Conservation (phyloP, 768 basidiomycete genomes). For the Panaeolus papilionaceus region DNA sequence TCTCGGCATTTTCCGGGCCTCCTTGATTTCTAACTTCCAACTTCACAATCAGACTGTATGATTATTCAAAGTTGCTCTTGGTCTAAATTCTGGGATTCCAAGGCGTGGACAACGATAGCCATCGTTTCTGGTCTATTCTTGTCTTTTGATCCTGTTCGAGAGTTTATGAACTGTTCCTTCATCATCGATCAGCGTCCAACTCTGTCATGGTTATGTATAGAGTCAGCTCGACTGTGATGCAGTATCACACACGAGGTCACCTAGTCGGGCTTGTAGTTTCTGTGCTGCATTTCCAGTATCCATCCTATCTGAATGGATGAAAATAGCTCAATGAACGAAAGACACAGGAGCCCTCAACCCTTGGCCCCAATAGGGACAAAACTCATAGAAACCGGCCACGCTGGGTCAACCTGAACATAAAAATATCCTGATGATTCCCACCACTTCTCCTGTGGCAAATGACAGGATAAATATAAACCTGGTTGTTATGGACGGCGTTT, state of each 20-base stretch:
- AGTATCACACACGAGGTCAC: background rate
- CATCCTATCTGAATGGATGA: background rate
- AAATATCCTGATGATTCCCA: background rate
- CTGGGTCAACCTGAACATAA: background rate
- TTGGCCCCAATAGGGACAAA: background rate
- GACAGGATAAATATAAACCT: slow-evolving; percentile 22
- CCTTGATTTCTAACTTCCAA: slow-evolving; percentile 10
- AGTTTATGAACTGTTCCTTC: background rate
- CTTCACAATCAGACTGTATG: background rate
- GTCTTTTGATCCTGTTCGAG: background rate
- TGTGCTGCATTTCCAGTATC: background rate
- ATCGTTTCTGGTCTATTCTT: background rate
- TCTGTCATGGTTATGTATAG: background rate
- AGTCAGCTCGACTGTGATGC: background rate
- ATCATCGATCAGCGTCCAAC: background rate
- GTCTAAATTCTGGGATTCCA: background rate
- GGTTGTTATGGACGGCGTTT: slow-evolving; percentile 25
- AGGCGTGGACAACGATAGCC: background rate
- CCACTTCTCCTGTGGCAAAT: background rate
- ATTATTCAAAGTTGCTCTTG: background rate
- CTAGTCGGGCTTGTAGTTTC: background rate
- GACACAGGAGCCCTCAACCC: background rate
- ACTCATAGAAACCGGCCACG: background rate
- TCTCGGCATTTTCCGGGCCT: background rate
- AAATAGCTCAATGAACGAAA: background rate